A percentile compares a stretch with the other conserved stretches of the same genome.
These are phyloP conservation scores for Crotalaria pallida DNA, from an alignment of 306 rosid species.

Conservation along the genomic window DNA sequence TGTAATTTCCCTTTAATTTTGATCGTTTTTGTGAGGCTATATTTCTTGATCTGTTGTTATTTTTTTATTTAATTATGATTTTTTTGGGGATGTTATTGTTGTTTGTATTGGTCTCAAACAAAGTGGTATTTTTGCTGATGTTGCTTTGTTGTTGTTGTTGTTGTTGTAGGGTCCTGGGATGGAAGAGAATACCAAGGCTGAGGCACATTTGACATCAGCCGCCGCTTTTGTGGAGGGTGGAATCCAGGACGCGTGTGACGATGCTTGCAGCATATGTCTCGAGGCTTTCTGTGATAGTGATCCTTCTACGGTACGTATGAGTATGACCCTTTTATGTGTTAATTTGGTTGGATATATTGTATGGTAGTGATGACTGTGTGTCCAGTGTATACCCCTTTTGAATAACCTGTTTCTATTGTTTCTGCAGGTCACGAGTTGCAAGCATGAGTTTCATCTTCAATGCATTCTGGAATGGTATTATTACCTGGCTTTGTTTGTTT, in stretches of 20 bases:
- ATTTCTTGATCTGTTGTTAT: not conserved
- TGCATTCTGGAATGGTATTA: slow-evolving; percentile 92
- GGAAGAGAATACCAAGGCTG: slow-evolving; percentile 53
- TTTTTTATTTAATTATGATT: too few relatives aligned
- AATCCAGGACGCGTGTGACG: slow-evolving; percentile 93
- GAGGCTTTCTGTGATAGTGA: slow-evolving; percentile 79
- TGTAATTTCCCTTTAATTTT: too few relatives aligned
- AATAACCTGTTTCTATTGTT: not conserved
- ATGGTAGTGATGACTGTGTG: not conserved
- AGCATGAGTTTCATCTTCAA: slow-evolving; percentile 95
- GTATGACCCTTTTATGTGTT: not conserved
- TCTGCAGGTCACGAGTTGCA: slow-evolving; percentile 87
- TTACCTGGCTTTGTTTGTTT: not conserved
- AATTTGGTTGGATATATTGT: not conserved
- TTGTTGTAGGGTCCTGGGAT: slow-evolving; percentile 37
- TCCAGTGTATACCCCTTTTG: not conserved
- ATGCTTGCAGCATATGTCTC: slow-evolving; percentile 94
- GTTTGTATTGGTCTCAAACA: not conserved
- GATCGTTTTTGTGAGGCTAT: not conserved
- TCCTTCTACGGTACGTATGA: slow-evolving; percentile 95
- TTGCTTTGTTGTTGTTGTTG: not conserved
- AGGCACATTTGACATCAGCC: slow-evolving; percentile 83
- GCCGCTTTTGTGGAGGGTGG: slow-evolving; percentile 99
- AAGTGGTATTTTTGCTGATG: too few relatives aligned
- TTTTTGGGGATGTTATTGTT: too few relatives aligned